Base-by-base conservation (phyloP, 768 basidiomycete species). In the Termitomyces heimii region DNA sequence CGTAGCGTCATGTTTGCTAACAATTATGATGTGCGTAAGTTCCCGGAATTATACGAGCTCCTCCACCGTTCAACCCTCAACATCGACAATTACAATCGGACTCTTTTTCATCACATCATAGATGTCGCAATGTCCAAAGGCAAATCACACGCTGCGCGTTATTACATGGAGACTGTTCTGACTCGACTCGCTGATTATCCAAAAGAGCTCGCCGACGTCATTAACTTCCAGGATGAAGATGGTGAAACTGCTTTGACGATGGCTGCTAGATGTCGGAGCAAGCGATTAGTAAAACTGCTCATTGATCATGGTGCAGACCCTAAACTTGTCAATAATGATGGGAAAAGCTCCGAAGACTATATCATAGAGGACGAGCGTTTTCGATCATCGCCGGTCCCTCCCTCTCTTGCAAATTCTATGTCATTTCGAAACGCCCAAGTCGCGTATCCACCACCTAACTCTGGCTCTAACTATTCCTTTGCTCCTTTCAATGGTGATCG, bases 1-100 rank as follows among this genome's bases (percentile, higher is more conserved):
- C 92, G 97, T 16, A 89, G 88, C 66, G 97, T 99, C 65, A 98
- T 98, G 96, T 99, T 98, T 71, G 92, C 93, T 50, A 99, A 99
- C 72, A 99, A 98, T 70, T 99, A 99, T 69, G 97, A 99, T 71
- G 90, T 98, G 47, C 91, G 97, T 63, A 99, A 99, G 71, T 99
- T 99, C 65, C 93, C 94, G 2, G 96, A 98, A 70, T 77, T 99
- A 18, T 98, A 97, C 73, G 95, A 98, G 68, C 82, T 99, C 14
- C 73, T 99, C 35, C 97, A 98, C 66, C 89, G 94, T n/a, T 96
- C 95, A 18, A 98, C 96, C 0, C 88, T 98, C 65, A 98, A 99
- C 70, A 98, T 99, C 73, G 97, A 99, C 77, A 91, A 94, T 69
- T 88, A 86, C 67, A 98, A 98, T 68, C 89, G 96, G 13, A 98